A percentile compares a stretch with the other conserved stretches of the same genome.
Conservation (phyloP, 805 yeast genomes). For the Candida krabiensis region DNA sequence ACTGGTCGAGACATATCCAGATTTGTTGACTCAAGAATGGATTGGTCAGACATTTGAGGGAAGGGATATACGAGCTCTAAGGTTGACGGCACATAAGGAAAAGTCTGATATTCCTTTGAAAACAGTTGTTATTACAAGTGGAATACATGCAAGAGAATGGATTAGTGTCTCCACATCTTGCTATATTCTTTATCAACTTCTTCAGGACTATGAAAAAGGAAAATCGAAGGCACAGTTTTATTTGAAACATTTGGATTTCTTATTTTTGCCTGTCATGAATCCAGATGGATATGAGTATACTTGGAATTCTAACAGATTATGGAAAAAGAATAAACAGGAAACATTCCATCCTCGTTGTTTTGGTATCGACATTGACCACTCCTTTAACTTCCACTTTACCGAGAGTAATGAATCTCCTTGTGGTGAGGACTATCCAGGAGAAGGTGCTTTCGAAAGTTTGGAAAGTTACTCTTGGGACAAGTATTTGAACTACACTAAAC, state of each 20-base stretch:
- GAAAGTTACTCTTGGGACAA: conserved; percentile 53
- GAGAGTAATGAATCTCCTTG: conserved; percentile 66
- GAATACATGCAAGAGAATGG: conserved; percentile 93
- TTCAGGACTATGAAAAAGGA: conserved; percentile 44
- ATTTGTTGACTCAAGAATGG: conserved; percentile 58
- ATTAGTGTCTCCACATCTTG: conserved; percentile 69
- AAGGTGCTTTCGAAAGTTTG: conserved; percentile 62
- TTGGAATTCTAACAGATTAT: conserved; percentile 77
- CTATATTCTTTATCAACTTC: conserved; percentile 49
- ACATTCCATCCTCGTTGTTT: conserved; percentile 64
- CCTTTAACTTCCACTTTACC: conserved; percentile 75
- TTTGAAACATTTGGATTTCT: conserved; percentile 62
- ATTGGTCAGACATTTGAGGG: conserved; percentile 80
- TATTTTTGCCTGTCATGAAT: conserved; percentile 80
- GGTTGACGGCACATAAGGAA: conserved; percentile 50
- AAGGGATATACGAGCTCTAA: conserved; percentile 65
- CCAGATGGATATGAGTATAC: conserved; percentile 90
- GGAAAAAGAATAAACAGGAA: conserved; percentile 87
- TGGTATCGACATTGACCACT: conserved; percentile 87
- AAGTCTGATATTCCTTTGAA: conserved; percentile 37
- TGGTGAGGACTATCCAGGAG: conserved; percentile 83
- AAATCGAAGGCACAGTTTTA: conserved; percentile 42
- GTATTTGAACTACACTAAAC: conserved; percentile 48
- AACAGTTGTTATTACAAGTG: conserved; percentile 78
- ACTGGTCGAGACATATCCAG: conserved; percentile 61